These are phyloP conservation scores for Adansonia gregorii DNA, from an alignment of 441 rosid species.

Conservation along the genomic window DNA sequence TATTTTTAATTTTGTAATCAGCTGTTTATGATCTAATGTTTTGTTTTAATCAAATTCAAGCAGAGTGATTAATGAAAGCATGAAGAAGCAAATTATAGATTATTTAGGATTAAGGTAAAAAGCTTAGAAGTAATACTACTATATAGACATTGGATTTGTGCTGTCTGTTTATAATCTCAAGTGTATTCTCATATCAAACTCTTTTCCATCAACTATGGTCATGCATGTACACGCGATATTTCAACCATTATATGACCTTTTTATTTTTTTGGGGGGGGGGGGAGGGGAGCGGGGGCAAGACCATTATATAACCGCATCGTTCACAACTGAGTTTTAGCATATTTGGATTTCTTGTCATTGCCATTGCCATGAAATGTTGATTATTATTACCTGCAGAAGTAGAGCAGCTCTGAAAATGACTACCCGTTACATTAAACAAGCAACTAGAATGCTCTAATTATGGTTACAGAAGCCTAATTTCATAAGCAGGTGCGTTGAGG, in stretches of 20 bases:
- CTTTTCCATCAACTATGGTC: neutral
- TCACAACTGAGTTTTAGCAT: neutral
- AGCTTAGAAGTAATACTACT: neutral
- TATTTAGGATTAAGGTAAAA: neutral
- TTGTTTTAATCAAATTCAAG: too few relatives aligned
- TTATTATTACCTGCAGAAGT: neutral
- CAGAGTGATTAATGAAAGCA: neutral
- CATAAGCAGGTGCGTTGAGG: neutral
- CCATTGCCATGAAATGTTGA: neutral
- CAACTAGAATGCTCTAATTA: neutral
- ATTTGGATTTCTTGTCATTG: neutral
- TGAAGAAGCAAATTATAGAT: neutral
- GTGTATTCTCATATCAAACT: neutral
- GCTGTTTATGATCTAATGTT: too few relatives aligned
- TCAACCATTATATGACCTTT: too few relatives aligned
- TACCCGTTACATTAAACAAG: neutral
- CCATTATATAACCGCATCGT: neutral
- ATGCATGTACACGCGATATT: neutral
- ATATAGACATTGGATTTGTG: neutral
- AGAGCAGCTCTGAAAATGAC: neutral
- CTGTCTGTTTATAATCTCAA: neutral
- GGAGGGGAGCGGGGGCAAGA: too few relatives aligned
- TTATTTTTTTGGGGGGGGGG: too few relatives aligned
- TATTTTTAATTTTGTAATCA: too few relatives aligned
- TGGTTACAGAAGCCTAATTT: too few relatives aligned